A percentile compares a stretch with the other conserved stretches of the same genome.
These are phyloP conservation scores for Orychophragmus violaceus DNA, from an alignment of 345 rosid species.

Conservation along the genomic window DNA sequence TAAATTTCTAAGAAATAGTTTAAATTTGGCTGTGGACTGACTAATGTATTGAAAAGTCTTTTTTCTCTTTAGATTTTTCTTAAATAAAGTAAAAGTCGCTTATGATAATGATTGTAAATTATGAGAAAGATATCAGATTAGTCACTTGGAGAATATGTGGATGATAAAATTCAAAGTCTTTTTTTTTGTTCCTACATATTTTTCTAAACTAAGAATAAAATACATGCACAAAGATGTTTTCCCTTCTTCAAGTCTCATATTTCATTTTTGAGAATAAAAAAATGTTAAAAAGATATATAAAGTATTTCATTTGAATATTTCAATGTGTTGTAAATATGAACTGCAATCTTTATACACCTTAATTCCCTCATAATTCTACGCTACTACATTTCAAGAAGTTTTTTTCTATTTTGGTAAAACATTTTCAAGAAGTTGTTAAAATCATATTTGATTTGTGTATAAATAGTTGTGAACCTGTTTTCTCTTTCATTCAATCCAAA, in stretches of 20 bases:
- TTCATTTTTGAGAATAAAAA: neutral
- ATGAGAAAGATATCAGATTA: neutral
- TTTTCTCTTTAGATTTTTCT: neutral
- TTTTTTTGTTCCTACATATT: neutral
- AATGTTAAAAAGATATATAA: neutral
- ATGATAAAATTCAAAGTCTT: neutral
- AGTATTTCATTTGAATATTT: neutral
- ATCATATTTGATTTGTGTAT: neutral
- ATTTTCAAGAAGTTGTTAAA: conserved; percentile 20
- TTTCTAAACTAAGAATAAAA: neutral
- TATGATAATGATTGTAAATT: neutral
- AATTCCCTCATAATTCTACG: conserved; percentile 11
- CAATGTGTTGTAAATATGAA: neutral
- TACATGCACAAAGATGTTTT: neutral
- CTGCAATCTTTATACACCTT: conserved; percentile 28
- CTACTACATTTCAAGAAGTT: conserved; percentile 14
- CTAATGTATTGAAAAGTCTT: neutral
- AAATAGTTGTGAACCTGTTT: conserved; percentile 2
- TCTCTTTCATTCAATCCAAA: conserved; percentile 15
- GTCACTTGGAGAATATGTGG: neutral
- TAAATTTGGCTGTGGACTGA: neutral
- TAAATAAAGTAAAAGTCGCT: neutral
- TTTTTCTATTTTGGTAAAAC: no score
- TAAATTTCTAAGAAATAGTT: neutral
- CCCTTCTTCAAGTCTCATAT: neutral